Percentiles rank a stretch among this genome's conserved stretches.
phyloP scores from a whole-genome alignment of 768 basidiomycete species.

The Trametes villosa region DNA sequence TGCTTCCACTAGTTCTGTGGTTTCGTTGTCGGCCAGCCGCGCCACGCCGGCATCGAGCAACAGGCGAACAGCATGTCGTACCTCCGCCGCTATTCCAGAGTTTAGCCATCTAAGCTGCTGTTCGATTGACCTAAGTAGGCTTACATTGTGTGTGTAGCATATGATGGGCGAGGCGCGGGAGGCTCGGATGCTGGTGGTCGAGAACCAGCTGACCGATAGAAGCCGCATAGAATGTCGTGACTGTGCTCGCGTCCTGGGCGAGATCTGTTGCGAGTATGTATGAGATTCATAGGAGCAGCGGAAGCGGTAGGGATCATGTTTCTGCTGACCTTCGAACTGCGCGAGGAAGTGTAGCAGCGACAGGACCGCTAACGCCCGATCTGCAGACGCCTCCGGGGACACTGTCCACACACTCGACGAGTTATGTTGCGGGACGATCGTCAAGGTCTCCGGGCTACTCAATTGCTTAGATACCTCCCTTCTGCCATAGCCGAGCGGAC shows the following conservation, averaged over 20 bases:
- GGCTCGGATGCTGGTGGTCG: conserved; percentile 66
- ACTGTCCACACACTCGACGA: conserved; percentile 68
- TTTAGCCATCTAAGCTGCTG: background rate
- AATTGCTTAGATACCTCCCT: background rate
- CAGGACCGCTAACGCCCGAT: conserved; percentile 67
- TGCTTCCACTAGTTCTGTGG: conserved; percentile 57
- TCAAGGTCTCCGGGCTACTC: conserved; percentile 44
- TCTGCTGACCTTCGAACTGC: conserved; percentile 82
- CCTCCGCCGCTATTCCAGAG: conserved; percentile 53
- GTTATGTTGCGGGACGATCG: conserved; percentile 43
- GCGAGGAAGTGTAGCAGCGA: conserved; percentile 71
- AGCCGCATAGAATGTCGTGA: conserved; percentile 80
- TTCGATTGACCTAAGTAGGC: conserved; percentile 28
- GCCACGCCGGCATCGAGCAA: conserved; percentile 80
- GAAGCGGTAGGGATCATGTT: too few relatives aligned
- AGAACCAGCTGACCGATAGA: conserved; percentile 63
- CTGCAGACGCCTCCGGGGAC: conserved; percentile 71
- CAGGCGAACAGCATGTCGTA: conserved; percentile 75
- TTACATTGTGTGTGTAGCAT: conserved; percentile 81
- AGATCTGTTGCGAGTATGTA: conserved; percentile 50
- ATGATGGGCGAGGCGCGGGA: conserved; percentile 70
- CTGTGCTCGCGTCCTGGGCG: conserved; percentile 68
- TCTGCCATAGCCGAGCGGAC: background rate
- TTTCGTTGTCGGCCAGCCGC: conserved; percentile 69
- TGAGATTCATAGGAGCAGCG: too few relatives aligned